These are phyloP conservation scores for Podosphaera aphanis DNA, from an alignment of 2,329 filamentous ascomycete species.

Conservation along the genomic window DNA sequence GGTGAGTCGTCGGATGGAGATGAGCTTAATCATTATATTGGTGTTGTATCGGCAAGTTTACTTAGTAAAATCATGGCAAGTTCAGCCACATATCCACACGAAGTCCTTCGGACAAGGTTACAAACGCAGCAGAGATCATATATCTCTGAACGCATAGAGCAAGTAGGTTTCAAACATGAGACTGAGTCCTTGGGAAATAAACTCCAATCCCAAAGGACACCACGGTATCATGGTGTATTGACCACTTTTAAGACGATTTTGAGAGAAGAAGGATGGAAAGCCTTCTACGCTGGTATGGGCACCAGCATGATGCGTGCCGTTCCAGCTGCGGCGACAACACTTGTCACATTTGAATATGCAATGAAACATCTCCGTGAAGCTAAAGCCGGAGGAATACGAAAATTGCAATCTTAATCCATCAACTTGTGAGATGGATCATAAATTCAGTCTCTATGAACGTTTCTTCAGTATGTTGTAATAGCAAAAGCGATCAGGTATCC, in stretches of 20 bases:
- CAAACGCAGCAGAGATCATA: constrained; percentile 72
- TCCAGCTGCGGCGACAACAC: constrained; percentile 85
- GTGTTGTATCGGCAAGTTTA: constrained; percentile 71
- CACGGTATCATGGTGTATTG: constrained; percentile 51
- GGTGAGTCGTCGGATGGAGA: constrained; percentile 35
- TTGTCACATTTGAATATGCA: constrained; percentile 83
- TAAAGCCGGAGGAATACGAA: constrained; percentile 11
- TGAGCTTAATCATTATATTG: constrained; percentile 50
- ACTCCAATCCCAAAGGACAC: constrained; percentile 11
- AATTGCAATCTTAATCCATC: constrained; percentile 2
- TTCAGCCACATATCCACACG: constrained; percentile 88
- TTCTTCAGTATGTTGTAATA: neutral
- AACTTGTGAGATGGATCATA: neutral
- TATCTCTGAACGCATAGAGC: constrained; percentile 27
- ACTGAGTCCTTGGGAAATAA: constrained; percentile 9
- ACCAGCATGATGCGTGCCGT: constrained; percentile 94
- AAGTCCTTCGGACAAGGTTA: constrained; percentile 77
- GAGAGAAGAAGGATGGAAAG: constrained; percentile 78
- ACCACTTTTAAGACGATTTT: constrained; percentile 69
- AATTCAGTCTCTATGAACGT: neutral
- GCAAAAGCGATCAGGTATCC: neutral
- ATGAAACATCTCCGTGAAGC: constrained; percentile 13
- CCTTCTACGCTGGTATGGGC: constrained; percentile 91
- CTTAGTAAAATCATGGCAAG: constrained; percentile 87
- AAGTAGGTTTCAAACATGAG: constrained; percentile 21